phyloP scores from a whole-genome alignment of 345 rosid genomes.

The Sonneratia alba region DNA sequence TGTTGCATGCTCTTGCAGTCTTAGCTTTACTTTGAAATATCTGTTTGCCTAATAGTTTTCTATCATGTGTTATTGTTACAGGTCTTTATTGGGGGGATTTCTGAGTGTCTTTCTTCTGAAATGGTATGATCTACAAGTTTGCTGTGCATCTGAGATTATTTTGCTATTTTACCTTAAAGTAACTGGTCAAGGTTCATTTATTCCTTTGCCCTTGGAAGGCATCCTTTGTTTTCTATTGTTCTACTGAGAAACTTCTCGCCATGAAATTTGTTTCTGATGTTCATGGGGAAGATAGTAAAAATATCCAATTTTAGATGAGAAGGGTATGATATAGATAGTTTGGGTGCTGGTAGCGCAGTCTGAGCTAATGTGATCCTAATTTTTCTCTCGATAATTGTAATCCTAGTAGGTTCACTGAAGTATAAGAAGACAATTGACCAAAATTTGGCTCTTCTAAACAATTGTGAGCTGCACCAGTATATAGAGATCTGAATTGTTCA shows the following conservation, averaged over 20 bases:
- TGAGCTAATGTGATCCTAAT: background rate
- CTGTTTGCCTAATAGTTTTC: background rate
- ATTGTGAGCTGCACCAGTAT: background rate
- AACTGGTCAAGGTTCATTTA: background rate
- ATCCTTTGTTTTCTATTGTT: background rate
- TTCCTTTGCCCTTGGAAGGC: background rate
- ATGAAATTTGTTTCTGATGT: background rate
- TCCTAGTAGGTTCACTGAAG: background rate
- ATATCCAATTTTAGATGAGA: background rate
- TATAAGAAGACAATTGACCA: background rate
- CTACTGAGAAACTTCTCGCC: background rate
- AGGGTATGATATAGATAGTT: background rate
- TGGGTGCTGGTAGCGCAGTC: background rate
- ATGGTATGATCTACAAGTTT: conserved; percentile 38
- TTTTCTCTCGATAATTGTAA: no score
- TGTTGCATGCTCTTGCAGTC: background rate
- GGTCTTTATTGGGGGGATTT: conserved; percentile 86
- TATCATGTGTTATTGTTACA: conserved; percentile 28
- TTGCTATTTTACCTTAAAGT: background rate
- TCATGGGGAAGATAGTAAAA: background rate
- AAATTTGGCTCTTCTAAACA: background rate
- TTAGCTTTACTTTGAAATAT: background rate
- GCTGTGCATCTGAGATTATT: background rate
- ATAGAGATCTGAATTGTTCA: conserved; percentile 14
- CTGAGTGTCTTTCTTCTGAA: conserved; percentile 57